phyloP scores from a whole-genome alignment of 2,329 filamentous ascomycete species.

The Colletotrichum liaoningense region DNA sequence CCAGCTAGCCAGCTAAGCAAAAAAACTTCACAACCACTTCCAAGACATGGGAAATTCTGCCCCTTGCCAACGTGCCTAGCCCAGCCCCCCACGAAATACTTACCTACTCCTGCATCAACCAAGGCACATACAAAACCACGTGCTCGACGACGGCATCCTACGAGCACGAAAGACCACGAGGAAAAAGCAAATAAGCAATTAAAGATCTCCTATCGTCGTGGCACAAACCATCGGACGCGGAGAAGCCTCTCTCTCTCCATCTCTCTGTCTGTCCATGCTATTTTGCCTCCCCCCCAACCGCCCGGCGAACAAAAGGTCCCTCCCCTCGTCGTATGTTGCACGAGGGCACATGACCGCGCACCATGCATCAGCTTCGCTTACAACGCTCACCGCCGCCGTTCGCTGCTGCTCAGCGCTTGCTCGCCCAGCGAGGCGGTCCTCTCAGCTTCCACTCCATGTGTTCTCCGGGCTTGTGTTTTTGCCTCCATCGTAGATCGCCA shows the following conservation, averaged over 20 bases:
- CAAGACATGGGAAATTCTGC: neutral
- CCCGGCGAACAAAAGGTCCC: neutral
- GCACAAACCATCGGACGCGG: constrained; percentile 14
- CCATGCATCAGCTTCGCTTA: constrained; percentile 20
- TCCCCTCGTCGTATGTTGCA: constrained; percentile 13
- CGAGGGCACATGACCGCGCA: constrained; percentile 29
- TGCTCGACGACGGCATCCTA: constrained; percentile 10
- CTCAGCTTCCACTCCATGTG: neutral
- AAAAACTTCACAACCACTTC: neutral
- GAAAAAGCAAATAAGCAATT: neutral
- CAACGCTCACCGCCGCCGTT: constrained; percentile 28
- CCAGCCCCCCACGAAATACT: neutral
- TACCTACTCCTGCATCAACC: constrained; percentile 1
- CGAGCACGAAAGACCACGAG: neutral
- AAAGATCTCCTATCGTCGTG: constrained; percentile 15
- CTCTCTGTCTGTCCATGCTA: neutral
- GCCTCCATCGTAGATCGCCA: neutral
- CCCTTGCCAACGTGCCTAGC: neutral
- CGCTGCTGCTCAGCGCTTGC: neutral
- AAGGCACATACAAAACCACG: constrained; percentile 8
- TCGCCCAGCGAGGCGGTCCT: neutral
- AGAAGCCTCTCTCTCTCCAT: neutral
- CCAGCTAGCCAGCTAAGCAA: neutral
- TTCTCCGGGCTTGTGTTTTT: too few species aligned
- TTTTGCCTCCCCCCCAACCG: constrained; percentile 1